phyloP scores from a whole-genome alignment of 192 early-diverging fungal species.

The Phycomyces nitens region DNA sequence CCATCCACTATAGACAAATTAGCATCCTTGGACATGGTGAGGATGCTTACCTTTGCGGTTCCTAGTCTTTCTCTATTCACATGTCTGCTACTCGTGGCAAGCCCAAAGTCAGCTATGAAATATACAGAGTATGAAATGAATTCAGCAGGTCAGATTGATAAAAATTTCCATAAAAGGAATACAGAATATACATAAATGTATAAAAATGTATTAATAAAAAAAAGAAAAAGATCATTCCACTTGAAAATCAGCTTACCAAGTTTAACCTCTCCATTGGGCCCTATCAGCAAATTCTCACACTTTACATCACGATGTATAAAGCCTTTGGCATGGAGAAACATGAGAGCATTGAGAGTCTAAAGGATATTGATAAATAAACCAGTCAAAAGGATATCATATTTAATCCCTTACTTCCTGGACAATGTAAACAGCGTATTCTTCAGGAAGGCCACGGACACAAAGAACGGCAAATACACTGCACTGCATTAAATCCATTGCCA shows the following conservation, averaged over 20 bases:
- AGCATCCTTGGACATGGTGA: no score
- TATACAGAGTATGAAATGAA: no score
- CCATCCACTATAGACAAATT: no score
- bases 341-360: conserved; percentile 32
- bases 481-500: conserved; percentile 40
- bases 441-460: conserved; percentile 28
- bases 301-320: conserved; percentile 41
- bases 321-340: conserved; percentile 32
- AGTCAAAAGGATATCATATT: not conserved
- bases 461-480: conserved; percentile 38
- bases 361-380: no score
- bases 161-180: no score
- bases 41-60: conserved; percentile 38
- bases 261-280: conserved; percentile 34
- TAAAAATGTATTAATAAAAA: not conserved
- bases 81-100: conserved; percentile 28
- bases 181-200: no score
- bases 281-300: conserved; percentile 38
- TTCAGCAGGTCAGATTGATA: no score
- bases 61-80: conserved; percentile 33
- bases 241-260: conserved; percentile 25
- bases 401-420: conserved; percentile 25
- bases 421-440: conserved; percentile 31
- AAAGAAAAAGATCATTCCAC: conserved; percentile 3
- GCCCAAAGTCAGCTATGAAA: conserved; percentile 31